These are phyloP conservation scores for Papilionanthe hybrid DNA, from an alignment of 116 monocot species.

Conservation along the genomic window DNA sequence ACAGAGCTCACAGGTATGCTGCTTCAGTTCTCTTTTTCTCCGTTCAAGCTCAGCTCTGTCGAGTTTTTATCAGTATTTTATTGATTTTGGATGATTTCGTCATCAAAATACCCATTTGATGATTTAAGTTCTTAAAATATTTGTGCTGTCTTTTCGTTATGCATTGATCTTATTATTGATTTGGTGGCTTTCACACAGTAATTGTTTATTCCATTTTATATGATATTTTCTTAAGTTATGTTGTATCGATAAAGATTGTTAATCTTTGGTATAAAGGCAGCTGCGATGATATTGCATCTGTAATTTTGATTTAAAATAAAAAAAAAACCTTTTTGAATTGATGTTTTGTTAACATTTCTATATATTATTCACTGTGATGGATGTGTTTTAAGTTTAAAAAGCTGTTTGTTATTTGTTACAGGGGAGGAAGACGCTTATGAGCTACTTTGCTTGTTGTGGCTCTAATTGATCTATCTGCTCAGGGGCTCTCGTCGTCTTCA, in stretches of 20 bases:
- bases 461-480: slow-evolving; percentile 6
- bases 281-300: no score
- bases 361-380: neutral
- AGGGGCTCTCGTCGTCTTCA: neutral
- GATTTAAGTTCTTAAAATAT: no score
- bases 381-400: neutral
- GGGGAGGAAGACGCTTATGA: slow-evolving; percentile 36
- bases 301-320: neutral
- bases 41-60: neutral
- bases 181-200: no score
- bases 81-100: neutral
- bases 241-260: neutral
- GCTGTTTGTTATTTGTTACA: slow-evolving; percentile 9
- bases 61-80: neutral
- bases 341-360: neutral
- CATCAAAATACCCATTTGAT: no score
- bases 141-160: no score
- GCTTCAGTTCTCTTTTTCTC: neutral
- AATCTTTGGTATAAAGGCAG: neutral
- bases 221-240: no score
- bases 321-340: neutral
- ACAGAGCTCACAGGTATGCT: neutral
- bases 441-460: slow-evolving; percentile 40
- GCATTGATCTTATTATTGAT: no score
- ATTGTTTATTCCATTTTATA: no score